Percentiles rank a stretch among this genome's conserved stretches.
Evolutionary conservation across 1,284 basidiomycete genomes (phyloP).

Genomic region (Blastosporella zonata): DNA sequence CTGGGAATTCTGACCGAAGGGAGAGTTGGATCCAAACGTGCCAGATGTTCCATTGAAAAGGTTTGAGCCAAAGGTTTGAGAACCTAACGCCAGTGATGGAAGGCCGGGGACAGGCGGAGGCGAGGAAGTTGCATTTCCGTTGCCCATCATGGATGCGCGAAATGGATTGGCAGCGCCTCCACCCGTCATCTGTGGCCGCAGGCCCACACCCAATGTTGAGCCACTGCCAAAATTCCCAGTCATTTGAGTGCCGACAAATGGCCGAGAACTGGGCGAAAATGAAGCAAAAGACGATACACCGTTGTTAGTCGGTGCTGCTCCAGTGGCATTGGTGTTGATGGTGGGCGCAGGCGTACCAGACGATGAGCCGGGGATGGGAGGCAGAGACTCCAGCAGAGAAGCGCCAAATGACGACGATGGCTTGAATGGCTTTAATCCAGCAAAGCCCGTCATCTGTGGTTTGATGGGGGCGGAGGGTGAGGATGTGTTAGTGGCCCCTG

Average conservation of each 20-base stretch:
- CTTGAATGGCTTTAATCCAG: conserved; percentile 86
- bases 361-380: conserved; percentile 62
- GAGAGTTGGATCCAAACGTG: conserved; percentile 18
- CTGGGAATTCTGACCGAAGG: conserved; percentile 21
- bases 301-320: conserved; percentile 6
- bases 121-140: conserved; percentile 14
- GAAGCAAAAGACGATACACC: conserved; percentile 4
- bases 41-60: conserved; percentile 12
- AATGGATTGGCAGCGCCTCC: conserved; percentile 74
- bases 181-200: conserved; percentile 74
- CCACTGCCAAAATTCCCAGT: conserved; percentile 29
- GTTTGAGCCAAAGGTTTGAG: conserved; percentile 15
- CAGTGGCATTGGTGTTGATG: conserved; percentile 10
- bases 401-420: conserved; percentile 88
- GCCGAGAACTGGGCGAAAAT: conserved; percentile 5
- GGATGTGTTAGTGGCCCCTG: conserved; percentile 41
- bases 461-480: conserved; percentile 42
- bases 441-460: conserved; percentile 80
- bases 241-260: conserved; percentile 19
- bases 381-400: conserved; percentile 73
- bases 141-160: conserved; percentile 57
- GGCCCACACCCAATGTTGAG: conserved; percentile 52
- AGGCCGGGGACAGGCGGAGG: conserved; percentile 14
- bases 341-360: conserved; percentile 46
- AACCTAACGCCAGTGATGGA: conserved; percentile 10